phyloP scores from a whole-genome alignment of 1,284 basidiomycete species.

The Schizophyllum amplum region DNA sequence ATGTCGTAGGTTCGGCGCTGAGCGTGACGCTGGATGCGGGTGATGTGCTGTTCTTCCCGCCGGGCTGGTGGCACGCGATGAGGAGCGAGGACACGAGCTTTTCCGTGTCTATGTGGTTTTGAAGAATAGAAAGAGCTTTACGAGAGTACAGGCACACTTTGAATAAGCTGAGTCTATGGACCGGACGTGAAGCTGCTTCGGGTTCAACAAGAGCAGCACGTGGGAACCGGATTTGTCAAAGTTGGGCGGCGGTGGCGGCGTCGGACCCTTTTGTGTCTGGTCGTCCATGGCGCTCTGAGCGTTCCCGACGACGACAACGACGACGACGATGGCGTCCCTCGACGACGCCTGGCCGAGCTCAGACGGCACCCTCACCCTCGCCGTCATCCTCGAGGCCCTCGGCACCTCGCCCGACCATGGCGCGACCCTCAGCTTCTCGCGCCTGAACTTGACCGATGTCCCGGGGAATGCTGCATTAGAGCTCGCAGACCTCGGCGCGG shows the following conservation, averaged over 20 bases:
- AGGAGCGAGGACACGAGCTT: conserved; percentile 69
- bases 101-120: conserved; percentile 81
- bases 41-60: conserved; percentile 82
- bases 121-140: too few relatives aligned
- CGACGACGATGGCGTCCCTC: neutral
- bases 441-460: conserved; percentile 70
- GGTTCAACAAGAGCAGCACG: too few relatives aligned
- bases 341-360: neutral
- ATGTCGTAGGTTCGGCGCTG: conserved; percentile 59
- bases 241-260: neutral
- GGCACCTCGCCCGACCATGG: conserved; percentile 67
- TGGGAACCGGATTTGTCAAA: neutral
- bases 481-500: conserved; percentile 55
- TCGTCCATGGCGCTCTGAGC: neutral
- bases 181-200: too few relatives aligned
- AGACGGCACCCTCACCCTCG: conserved; percentile 9
- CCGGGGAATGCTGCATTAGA: conserved; percentile 67
- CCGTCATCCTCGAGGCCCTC: conserved; percentile 49
- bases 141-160: too few relatives aligned
- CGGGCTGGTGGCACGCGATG: conserved; percentile 94
- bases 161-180: too few relatives aligned
- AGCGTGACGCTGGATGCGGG: conserved; percentile 67
- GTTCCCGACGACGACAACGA: neutral
- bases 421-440: conserved; percentile 75
- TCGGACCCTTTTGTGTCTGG: neutral